Evolutionary conservation across 345 rosid species (phyloP).

Genomic region (Murraya koenigii): DNA sequence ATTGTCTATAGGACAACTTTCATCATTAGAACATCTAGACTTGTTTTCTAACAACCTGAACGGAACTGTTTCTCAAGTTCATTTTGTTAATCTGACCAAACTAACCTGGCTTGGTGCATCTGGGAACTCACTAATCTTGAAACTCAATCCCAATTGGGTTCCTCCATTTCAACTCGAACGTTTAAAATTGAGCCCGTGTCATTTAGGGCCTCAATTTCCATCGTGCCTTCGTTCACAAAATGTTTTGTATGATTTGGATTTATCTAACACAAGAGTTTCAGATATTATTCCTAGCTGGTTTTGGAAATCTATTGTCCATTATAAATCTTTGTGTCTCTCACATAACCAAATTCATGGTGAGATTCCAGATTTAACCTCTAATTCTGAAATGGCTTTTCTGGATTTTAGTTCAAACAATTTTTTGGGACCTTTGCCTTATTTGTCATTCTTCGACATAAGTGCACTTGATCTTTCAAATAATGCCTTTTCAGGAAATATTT

Average conservation of each 20-base stretch:
- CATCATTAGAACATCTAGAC: not conserved
- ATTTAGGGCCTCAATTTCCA: constrained; percentile 31
- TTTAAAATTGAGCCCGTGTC: constrained; percentile 17
- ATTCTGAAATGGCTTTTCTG: not conserved
- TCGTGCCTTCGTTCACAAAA: constrained; percentile 26
- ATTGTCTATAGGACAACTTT: not conserved
- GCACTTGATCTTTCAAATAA: constrained; percentile 17
- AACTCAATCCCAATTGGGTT: constrained; percentile 7
- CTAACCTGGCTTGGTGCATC: constrained; percentile 14
- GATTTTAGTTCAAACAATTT: constrained; percentile 26
- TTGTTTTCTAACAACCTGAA: not conserved
- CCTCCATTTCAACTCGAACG: constrained; percentile 27
- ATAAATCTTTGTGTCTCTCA: constrained; percentile 19
- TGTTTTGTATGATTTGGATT: constrained; percentile 3
- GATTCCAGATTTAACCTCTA: constrained; percentile 12
- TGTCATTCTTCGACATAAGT: constrained; percentile 4
- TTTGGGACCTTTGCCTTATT: constrained; percentile 18
- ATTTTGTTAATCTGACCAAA: constrained; percentile 28
- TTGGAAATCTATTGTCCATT: constrained; percentile 11
- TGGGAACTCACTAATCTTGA: constrained; percentile 19
- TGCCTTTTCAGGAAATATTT: constrained; percentile 12
- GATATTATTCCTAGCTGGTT: constrained; percentile 23
- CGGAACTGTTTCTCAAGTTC: constrained; percentile 6
- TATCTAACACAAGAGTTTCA: constrained; percentile 24
- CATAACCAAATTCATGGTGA: constrained; percentile 25